Evolutionary conservation across 2,329 filamentous ascomycete species (phyloP).

Genomic region (Colletotrichum somersetense): DNA sequence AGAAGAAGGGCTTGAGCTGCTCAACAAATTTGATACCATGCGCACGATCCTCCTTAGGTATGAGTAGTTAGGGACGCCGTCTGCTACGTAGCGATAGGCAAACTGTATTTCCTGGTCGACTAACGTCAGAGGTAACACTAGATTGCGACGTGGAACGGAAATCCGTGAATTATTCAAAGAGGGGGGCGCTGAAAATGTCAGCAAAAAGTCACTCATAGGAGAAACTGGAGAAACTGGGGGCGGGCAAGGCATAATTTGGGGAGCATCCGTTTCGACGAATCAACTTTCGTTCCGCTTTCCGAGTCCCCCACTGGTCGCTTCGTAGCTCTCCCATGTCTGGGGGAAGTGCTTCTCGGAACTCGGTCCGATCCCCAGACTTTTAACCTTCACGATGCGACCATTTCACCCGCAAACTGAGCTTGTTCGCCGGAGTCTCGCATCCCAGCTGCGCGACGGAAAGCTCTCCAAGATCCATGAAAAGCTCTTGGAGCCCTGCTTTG

Average conservation of each 20-base stretch:
- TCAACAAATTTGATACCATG: slow-evolving; percentile 40
- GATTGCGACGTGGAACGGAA: slow-evolving; percentile 42
- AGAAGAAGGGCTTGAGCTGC: slow-evolving; percentile 16
- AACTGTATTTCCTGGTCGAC: slow-evolving; percentile 32
- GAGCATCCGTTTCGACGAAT: slow-evolving; percentile 19
- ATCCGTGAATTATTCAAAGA: slow-evolving; percentile 48
- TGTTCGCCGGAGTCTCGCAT: slow-evolving; percentile 25
- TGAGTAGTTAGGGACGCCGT: slow-evolving; percentile 44
- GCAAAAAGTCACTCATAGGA: not conserved
- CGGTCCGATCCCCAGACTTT: slow-evolving; percentile 18
- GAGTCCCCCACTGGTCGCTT: not conserved
- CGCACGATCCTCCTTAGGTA: slow-evolving; percentile 44
- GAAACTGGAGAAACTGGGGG: not conserved
- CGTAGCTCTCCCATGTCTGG: not conserved
- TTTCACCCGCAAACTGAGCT: slow-evolving; percentile 19
- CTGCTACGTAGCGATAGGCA: not conserved
- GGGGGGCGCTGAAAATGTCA: slow-evolving; percentile 46
- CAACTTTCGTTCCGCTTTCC: slow-evolving; percentile 27
- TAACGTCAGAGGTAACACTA: slow-evolving; percentile 41
- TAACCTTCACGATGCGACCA: slow-evolving; percentile 27
- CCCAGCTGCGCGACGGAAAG: slow-evolving; percentile 4
- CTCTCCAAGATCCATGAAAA: slow-evolving; percentile 31
- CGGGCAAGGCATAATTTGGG: slow-evolving; percentile 19
- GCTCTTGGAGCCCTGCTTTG: slow-evolving; percentile 2
- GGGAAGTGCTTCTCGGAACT: slow-evolving; percentile 31